Evolutionary conservation across 306 rosid genomes (phyloP).

Genomic region (Prunus armeniaca): DNA sequence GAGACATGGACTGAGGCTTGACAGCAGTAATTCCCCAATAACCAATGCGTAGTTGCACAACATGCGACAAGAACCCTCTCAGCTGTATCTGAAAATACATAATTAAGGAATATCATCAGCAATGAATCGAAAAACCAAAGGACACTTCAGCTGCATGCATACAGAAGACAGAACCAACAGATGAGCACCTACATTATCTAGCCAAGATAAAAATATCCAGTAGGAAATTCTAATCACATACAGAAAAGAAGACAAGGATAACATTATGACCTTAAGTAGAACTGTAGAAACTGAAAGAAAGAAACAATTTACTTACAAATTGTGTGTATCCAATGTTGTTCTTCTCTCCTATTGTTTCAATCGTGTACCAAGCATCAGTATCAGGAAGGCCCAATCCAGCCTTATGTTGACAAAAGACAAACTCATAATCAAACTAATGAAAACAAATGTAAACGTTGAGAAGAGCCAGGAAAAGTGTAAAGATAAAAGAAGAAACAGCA

Average conservation of each 20-base stretch:
- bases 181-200: background rate
- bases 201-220: background rate
- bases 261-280: background rate
- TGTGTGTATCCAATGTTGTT: constrained; percentile 91
- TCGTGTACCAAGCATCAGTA: constrained; percentile 90
- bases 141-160: constrained; percentile 18
- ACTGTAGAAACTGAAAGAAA: background rate
- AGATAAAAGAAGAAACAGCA: constrained; percentile 34
- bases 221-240: background rate
- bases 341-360: constrained; percentile 90
- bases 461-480: constrained; percentile 10
- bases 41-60: constrained; percentile 71
- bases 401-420: constrained; percentile 41
- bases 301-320: constrained; percentile 55
- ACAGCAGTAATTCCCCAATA: constrained; percentile 82
- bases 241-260: background rate
- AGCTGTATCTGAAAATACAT: constrained; percentile 71
- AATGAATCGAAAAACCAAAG: constrained; percentile 13
- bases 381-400: constrained; percentile 97
- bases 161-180: background rate
- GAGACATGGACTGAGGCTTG: constrained; percentile 65
- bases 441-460: background rate
- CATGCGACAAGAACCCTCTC: constrained; percentile 87
- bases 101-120: constrained; percentile 23
- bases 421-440: constrained; percentile 11